Evolutionary conservation across 768 basidiomycete genomes (phyloP).

Genomic region (Trametes sanguinea): DNA sequence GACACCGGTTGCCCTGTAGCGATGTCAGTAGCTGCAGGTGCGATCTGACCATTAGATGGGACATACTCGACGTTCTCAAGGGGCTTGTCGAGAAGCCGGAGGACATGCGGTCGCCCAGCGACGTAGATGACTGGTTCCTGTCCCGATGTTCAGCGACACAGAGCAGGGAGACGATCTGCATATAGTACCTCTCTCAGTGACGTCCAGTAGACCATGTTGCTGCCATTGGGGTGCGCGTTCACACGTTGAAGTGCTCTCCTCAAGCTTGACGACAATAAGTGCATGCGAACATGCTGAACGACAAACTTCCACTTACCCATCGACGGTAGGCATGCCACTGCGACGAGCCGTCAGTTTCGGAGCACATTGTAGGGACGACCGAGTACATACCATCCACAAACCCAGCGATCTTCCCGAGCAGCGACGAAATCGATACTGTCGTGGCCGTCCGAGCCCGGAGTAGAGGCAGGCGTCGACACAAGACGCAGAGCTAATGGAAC

Average conservation of each 20-base stretch:
- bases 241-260: conserved; percentile 78
- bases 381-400: conserved; percentile 68
- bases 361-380: neutral
- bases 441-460: neutral
- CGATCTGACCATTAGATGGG: neutral
- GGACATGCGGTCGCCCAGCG: conserved; percentile 83
- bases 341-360: neutral
- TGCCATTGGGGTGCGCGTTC: conserved; percentile 76
- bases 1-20: conserved; percentile 83
- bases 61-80: conserved; percentile 93
- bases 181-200: conserved; percentile 82
- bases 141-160: conserved; percentile 11
- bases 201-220: conserved; percentile 87
- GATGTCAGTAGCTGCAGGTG: neutral
- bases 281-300: neutral
- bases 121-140: conserved; percentile 94
- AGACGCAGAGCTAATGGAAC: conserved; percentile 51
- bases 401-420: conserved; percentile 53
- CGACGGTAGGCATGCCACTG: conserved; percentile 93
- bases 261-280: conserved; percentile 47
- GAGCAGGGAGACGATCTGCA: neutral
- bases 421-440: conserved; percentile 39
- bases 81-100: conserved; percentile 84
- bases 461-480: neutral
- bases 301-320: conserved; percentile 56